Base-by-base conservation (phyloP, 2,329 filamentous ascomycete genomes). In the Annulohypoxylon truncatum region DNA sequence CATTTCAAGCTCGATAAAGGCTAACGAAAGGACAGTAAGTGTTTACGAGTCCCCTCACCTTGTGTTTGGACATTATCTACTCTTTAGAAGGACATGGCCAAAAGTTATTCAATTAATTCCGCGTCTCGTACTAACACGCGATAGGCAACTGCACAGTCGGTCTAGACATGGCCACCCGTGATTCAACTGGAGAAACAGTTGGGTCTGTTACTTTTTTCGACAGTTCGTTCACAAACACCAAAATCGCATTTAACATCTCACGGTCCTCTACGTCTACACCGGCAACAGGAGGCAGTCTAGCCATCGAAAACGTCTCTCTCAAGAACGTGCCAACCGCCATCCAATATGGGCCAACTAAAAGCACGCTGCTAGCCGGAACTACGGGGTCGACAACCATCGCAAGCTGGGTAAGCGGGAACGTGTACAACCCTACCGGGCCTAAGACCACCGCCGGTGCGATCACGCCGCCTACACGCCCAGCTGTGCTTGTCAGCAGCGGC, bases 161-260 rank as follows among this genome's bases (percentile, higher is more conserved):
- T 10, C 82, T 93, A 61, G 89, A 92, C 74, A 90, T 93, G 83
- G 85, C 84, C 4, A 84, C 82, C 13, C 53, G 79, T 81, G 54
- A 80, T 78, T 46, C 61, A 6, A 65, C 53, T 12, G 18, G 47
- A 33, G 53, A 76, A 58, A 68, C 78, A 8, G 91, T 94, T 24
- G 92, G 92, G 35, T 95, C 92, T 0, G 87, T 94, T 22, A 83
- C 92, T 33, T 79, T 96, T 29, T 81, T 94, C 47, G 93, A 96
- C 80, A 92, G 89, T 79, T 85, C 84, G 58, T 88, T 96, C 66
- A 84, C 80, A 64, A 87, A 89, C 76, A 92, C 91, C 0, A 83
- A 84, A 0, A 85, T 88, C 5, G 93, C 89, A 54, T 85, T 96
- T 71, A 85, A 88, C 57, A 91, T 91, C 12, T 88, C 90, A 0